phyloP scores from a whole-genome alignment of 2,329 filamentous ascomycete genomes.

The Beauveria sp. region DNA sequence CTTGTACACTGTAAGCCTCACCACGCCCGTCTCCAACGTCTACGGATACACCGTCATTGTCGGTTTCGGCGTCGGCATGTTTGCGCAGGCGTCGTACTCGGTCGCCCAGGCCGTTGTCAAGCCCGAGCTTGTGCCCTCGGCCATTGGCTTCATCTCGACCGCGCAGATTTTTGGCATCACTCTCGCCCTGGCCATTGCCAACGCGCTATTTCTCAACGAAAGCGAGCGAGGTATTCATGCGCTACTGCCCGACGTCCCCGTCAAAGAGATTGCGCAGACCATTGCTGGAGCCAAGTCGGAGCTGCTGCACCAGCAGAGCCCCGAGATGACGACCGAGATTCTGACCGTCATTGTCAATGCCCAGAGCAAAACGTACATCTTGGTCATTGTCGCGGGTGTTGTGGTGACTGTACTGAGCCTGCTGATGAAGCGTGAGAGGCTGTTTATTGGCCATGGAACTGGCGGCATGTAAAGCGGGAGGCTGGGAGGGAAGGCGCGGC shows the following conservation, averaged over 20 bases:
- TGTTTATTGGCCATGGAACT: not conserved
- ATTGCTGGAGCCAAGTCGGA: conserved; percentile 16
- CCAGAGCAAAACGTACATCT: conserved; percentile 12
- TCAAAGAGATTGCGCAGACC: conserved; percentile 18
- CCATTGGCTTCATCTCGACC: conserved; percentile 28
- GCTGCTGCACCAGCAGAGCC: conserved; percentile 11
- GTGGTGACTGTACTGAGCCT: not conserved
- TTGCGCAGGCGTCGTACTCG: conserved; percentile 26
- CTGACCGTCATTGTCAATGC: conserved; percentile 21
- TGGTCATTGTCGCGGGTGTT: conserved; percentile 15
- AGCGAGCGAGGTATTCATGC: not conserved
- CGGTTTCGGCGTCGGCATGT: conserved; percentile 30
- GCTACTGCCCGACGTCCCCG: conserved; percentile 16
- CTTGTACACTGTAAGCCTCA: conserved; percentile 6
- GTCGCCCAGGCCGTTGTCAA: conserved; percentile 27
- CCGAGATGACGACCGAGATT: conserved; percentile 15
- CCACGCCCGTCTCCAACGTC: conserved; percentile 15
- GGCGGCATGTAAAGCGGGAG: not conserved
- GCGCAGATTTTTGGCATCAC: conserved; percentile 26
- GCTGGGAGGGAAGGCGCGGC: not conserved
- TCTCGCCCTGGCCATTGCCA: conserved; percentile 26
- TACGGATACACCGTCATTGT: conserved; percentile 31
- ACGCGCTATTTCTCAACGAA: conserved; percentile 27
- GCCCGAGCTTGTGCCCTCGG: conserved; percentile 19
- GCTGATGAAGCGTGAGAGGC: not conserved